Evolutionary conservation across 331 rosid species (phyloP), one percentile per base, ranked within the genome.

Genomic region (Dryas integrifolia): DNA sequence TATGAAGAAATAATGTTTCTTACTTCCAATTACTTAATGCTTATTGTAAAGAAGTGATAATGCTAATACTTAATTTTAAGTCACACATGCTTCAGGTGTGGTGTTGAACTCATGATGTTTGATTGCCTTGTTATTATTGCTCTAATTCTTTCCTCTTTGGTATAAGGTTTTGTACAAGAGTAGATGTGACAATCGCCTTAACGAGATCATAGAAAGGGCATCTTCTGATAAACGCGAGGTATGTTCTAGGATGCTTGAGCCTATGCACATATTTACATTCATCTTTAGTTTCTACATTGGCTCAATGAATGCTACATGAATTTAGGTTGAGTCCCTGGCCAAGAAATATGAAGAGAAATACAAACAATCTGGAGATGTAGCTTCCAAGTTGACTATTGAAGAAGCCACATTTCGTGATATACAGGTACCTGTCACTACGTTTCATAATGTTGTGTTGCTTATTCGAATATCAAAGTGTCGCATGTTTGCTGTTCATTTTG

Each of bases 131-230:
- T 30, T 15, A 38, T 47, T 40, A 70, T 44, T 64, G 58, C 35
- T 41, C 8, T 80, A 56, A 74, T 44, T 46, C 40, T 49, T 67
- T 68, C 41, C 48, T 48, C 35, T 51, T 72, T 53, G 74, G 65
- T 75, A 6, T 73, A 85, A 95, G 99, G 90, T 92, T 74, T 84
- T 95, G 62, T 95, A 92, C 91, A 95, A 95, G 87, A 95, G 99
- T 86, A 89, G 98, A 86, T 95, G 99, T 78, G 99, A 92, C 89
- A 95, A 87, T 68, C 96, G 92, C 64, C 81, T 92, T 62, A 95
- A 92, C 53, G 98, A 95, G 92, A 79, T 92, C 55, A 79, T 84
- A 70, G 98, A 95, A 83, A 89, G 98, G 80, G 82, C 86, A 75
- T 85, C 89, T 45, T 80, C 91, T 41, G 98, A 95, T 74, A 95